Percentiles rank a stretch among this genome's conserved stretches.
Evolutionary conservation across 306 rosid species (phyloP).

Genomic region (Styphnolobium japonicum): DNA sequence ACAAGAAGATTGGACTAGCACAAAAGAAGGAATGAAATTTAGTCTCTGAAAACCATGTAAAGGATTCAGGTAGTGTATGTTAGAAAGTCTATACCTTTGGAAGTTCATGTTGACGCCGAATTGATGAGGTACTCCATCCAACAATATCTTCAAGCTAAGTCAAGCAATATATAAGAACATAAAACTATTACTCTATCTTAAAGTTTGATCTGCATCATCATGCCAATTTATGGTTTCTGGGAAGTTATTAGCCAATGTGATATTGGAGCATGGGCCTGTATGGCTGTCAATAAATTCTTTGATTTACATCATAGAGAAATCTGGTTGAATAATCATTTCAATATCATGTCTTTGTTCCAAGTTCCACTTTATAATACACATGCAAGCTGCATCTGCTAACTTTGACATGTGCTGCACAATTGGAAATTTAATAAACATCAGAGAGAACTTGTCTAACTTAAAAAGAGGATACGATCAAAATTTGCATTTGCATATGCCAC

Average conservation of each 20-base stretch:
- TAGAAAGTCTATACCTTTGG: constrained; percentile 64
- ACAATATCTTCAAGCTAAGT: constrained; percentile 79
- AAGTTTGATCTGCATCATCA: constrained; percentile 2
- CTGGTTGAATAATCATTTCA: not conserved
- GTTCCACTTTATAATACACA: not conserved
- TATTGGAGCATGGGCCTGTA: not conserved
- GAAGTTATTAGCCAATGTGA: constrained; percentile 8
- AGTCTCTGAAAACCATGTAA: constrained; percentile 15
- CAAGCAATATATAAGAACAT: constrained; percentile 41
- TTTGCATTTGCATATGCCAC: constrained; percentile 97
- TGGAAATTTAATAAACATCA: not conserved
- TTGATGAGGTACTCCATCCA: constrained; percentile 99
- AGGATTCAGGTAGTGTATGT: not conserved
- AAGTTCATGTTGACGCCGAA: constrained; percentile 92
- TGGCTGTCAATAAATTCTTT: too few relatives aligned
- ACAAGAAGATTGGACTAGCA: constrained; percentile 71
- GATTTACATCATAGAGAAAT: not conserved
- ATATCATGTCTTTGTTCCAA: not conserved
- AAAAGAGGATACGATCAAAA: constrained; percentile 82
- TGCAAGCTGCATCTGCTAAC: constrained; percentile 13
- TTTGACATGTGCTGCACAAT: not conserved
- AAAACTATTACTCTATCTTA: not conserved
- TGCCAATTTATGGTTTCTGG: constrained; percentile 11
- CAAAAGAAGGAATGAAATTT: constrained; percentile 23
- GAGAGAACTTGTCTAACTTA: not conserved